Base-by-base conservation (phyloP, 164 flowering plant species). In the Magnolia kwangsiensis region DNA sequence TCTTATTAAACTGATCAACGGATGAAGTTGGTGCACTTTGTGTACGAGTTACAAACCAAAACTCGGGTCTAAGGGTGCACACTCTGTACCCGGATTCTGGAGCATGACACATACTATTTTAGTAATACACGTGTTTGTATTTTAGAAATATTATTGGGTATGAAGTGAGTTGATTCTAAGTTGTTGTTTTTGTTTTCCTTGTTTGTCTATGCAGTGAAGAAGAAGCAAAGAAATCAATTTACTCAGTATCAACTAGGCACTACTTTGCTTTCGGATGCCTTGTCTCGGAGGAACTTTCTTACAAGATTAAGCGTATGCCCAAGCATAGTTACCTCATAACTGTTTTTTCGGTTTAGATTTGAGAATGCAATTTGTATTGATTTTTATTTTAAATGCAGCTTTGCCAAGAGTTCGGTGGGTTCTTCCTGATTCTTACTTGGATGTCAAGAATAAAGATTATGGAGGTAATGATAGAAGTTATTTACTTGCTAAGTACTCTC, bases 391-490 rank as follows among this genome's bases (percentile, higher is more conserved):
- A 45, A 72, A n/a, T 49, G 37, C 84, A 86, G 89, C 77, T 7
- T 69, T 81, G 29, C 86, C 85, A 4, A 74, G 49, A 27, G 89
- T 86, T 69, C 74, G 84, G 8, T 86, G 86, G 89, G 89, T 85
- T 49, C 86, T 86, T 61, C 86, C 87, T 18, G 89, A 86, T 85
- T 85, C 87, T 19, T 85, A 85, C 72, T 31, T 84, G 72, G 86
- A 86, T 81, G 86, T 83, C 13, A 78, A 63, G 72, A 83, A 83
- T 45, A 85, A 86, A 63, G 74, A 21, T 63, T 85, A 86, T 74
- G 86, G 85, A 71, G 89, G 89, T 83, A 76, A 74, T 71, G 2
- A 27, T 27, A 55, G 61, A 55, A 55, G 0, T 7, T 37, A 4
- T 1, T 31, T 50, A 1, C 50, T 61, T n/a, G 8, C 13, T 27